phyloP scores from a whole-genome alignment of 2,329 filamentous ascomycete species.

The Nothophaeocryptopus gaeumannii region DNA sequence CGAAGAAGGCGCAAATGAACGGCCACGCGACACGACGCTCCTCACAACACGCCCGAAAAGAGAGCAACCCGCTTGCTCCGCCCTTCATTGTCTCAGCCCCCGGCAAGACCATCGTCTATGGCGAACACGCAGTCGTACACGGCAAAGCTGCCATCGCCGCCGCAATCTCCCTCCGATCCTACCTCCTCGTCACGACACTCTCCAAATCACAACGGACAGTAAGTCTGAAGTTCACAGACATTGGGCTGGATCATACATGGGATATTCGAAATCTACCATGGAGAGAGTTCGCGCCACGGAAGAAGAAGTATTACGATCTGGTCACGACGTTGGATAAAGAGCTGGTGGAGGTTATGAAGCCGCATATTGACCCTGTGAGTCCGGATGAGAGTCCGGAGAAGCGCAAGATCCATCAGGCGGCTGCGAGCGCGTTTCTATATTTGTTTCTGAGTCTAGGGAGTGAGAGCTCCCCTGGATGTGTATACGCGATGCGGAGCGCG shows the following conservation, averaged over 20 bases:
- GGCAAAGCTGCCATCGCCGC: constrained; percentile 95
- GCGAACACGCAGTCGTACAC: constrained; percentile 96
- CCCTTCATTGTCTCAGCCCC: constrained; percentile 97
- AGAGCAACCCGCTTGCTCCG: constrained; percentile 65
- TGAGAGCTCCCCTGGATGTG: constrained; percentile 72
- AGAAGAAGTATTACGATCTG: constrained; percentile 91
- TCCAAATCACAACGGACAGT: constrained; percentile 90
- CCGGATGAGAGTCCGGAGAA: constrained; percentile 60
- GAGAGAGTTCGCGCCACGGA: constrained; percentile 79
- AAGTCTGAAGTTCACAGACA: constrained; percentile 84
- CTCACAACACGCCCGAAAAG: constrained; percentile 22
- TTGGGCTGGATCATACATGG: constrained; percentile 87
- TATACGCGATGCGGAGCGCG: constrained; percentile 89
- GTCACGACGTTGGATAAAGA: constrained; percentile 76
- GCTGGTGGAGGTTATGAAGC: constrained; percentile 74
- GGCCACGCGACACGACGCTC: constrained; percentile 2
- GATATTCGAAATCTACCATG: constrained; percentile 90
- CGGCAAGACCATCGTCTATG: constrained; percentile 97
- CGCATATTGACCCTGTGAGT: constrained; percentile 72
- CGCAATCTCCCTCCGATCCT: constrained; percentile 90
- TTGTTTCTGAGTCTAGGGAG: constrained; percentile 85
- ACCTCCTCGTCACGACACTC: constrained; percentile 89
- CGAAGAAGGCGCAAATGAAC: background rate
- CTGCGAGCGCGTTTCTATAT: constrained; percentile 85
- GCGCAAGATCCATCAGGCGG: constrained; percentile 79